These are phyloP conservation scores for Grigorovia humatica DNA, from an alignment of 805 yeast genomes.

Conservation along the genomic window DNA sequence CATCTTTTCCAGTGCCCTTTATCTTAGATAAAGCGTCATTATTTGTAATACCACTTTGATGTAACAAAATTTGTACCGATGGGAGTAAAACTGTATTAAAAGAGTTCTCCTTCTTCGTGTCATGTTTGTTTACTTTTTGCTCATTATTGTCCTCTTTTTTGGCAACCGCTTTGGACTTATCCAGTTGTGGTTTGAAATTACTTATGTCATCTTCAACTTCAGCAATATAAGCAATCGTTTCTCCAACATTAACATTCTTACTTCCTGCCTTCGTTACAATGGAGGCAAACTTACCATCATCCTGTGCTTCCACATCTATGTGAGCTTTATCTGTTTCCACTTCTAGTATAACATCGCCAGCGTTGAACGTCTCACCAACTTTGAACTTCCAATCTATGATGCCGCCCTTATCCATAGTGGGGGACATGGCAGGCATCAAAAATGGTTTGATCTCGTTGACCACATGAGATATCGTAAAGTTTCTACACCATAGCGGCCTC, in stretches of 20 bases:
- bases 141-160: slow-evolving; percentile 13
- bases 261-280: slow-evolving; percentile 62
- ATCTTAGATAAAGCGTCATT: slow-evolving; percentile 66
- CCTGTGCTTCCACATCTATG: slow-evolving; percentile 79
- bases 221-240: slow-evolving; percentile 79
- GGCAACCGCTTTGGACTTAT: neutral
- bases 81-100: slow-evolving; percentile 43
- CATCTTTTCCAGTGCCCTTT: slow-evolving; percentile 80
- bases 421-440: slow-evolving; percentile 98
- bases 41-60: slow-evolving; percentile 48
- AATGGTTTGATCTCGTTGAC: slow-evolving; percentile 31
- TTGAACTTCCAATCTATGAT: slow-evolving; percentile 82
- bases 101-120: slow-evolving; percentile 26
- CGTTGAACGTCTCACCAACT: slow-evolving; percentile 57
- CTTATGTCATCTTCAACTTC: slow-evolving; percentile 75
- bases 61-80: slow-evolving; percentile 61
- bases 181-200: neutral
- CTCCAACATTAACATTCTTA: slow-evolving; percentile 73
- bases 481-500: neutral
- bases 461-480: neutral
- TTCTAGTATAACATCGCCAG: slow-evolving; percentile 78
- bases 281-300: slow-evolving; percentile 83
- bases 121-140: neutral
- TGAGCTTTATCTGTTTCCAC: slow-evolving; percentile 84
- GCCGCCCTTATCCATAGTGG: slow-evolving; percentile 96